Conservation (phyloP, 2,329 filamentous ascomycete genomes). For the Apiospora rasikravindrae region DNA sequence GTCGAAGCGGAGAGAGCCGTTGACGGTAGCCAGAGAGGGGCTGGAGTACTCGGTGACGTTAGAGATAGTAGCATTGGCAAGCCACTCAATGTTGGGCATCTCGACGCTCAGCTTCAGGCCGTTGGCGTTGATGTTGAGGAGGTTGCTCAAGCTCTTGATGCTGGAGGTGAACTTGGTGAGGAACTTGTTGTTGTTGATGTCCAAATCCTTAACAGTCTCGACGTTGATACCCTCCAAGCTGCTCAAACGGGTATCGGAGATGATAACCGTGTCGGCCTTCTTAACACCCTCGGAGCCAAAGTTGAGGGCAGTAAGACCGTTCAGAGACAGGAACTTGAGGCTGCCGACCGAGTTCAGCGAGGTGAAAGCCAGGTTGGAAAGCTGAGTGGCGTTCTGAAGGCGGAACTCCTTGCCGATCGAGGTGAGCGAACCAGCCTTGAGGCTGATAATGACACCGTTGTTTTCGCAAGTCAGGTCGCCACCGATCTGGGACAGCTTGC, state of each 20-base stretch:
- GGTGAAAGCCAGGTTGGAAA: conserved; percentile 72
- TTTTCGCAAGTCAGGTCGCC: conserved; percentile 65
- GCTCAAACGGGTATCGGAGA: conserved; percentile 85
- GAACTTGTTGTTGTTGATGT: conserved; percentile 85
- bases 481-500: conserved; percentile 57
- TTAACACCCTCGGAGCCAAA: conserved; percentile 64
- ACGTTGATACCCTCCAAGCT: conserved; percentile 83
- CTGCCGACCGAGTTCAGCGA: conserved; percentile 63
- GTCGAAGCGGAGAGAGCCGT: conserved; percentile 83
- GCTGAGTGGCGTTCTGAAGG: conserved; percentile 69
- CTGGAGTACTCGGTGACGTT: conserved; percentile 78
- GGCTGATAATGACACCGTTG: conserved; percentile 63
- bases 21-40: conserved; percentile 74
- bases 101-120: conserved; percentile 71
- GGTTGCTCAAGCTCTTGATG: conserved; percentile 74
- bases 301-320: conserved; percentile 55
- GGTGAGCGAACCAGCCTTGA: conserved; percentile 66
- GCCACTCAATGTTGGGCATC: conserved; percentile 79
- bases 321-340: conserved; percentile 50
- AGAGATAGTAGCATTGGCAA: conserved; percentile 80
- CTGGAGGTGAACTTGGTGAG: conserved; percentile 78
- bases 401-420: conserved; percentile 73
- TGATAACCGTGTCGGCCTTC: conserved; percentile 70
- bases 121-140: conserved; percentile 81
- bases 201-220: conserved; percentile 70